Conservation (phyloP, 1,284 basidiomycete species). For the Cryptococcus floricola region DNA sequence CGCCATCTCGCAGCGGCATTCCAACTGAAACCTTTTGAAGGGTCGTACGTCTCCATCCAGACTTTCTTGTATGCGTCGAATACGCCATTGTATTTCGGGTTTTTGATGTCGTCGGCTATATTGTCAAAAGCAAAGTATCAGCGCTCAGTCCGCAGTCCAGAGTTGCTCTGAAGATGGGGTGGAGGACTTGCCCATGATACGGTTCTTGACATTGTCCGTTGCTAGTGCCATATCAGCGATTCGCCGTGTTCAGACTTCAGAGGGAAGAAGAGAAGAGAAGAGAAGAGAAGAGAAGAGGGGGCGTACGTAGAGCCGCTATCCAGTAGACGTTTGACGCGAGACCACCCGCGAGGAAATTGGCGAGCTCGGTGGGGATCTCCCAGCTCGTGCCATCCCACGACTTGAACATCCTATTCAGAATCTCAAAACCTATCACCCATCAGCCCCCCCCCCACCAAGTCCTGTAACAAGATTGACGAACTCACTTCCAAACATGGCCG, state of each 20-base stretch:
- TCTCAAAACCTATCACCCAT: slow-evolving; percentile 39
- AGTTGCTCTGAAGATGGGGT: not conserved
- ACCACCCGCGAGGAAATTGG: slow-evolving; percentile 48
- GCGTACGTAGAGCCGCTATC: slow-evolving; percentile 42
- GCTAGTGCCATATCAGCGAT: slow-evolving; percentile 18
- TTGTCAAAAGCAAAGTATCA: not conserved
- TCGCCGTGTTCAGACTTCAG: not conserved
- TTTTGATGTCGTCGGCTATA: slow-evolving; percentile 39
- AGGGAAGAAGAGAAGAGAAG: not conserved
- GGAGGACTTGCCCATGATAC: slow-evolving; percentile 38
- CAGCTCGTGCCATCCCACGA: slow-evolving; percentile 45
- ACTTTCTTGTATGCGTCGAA: slow-evolving; percentile 39
- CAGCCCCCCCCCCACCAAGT: too few relatives aligned
- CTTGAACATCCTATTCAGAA: slow-evolving; percentile 46
- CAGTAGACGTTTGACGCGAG: slow-evolving; percentile 48
- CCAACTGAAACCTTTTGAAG: slow-evolving; percentile 25
- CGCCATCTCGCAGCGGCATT: slow-evolving; percentile 35
- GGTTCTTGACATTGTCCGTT: slow-evolving; percentile 48
- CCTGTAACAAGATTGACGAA: not conserved
- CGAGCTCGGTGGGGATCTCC: slow-evolving; percentile 37
- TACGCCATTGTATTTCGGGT: slow-evolving; percentile 39
- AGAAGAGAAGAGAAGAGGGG: too few relatives aligned
- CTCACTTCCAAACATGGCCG: slow-evolving; percentile 48
- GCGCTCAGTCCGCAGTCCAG: too few relatives aligned
- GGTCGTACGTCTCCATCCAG: slow-evolving; percentile 39